A percentile compares a stretch with the other conserved stretches of the same genome.
Evolutionary conservation across 2,329 filamentous ascomycete species (phyloP).

Genomic region (Sporothrix dimorphospora): DNA sequence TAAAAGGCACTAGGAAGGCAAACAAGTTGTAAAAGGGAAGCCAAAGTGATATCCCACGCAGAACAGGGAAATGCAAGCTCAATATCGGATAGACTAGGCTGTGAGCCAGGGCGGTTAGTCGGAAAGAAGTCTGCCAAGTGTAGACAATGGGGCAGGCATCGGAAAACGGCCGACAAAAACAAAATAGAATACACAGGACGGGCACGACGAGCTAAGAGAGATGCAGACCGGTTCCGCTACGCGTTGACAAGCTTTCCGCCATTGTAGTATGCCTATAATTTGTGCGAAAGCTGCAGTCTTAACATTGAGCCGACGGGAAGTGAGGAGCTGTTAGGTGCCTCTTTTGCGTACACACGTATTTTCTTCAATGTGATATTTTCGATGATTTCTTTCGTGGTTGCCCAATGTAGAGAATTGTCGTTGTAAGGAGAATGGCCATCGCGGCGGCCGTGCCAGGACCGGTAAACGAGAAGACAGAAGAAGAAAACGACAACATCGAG

Average conservation of each 20-base stretch:
- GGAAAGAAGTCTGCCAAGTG: background rate
- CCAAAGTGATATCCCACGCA: background rate
- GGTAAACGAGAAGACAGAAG: background rate
- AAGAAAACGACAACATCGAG: background rate
- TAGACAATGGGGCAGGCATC: background rate
- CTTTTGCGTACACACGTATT: background rate
- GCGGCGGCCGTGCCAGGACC: background rate
- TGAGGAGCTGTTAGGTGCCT: no score
- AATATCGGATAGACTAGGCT: background rate
- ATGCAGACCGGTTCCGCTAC: background rate
- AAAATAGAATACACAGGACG: background rate
- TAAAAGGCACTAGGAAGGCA: background rate
- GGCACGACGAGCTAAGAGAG: background rate
- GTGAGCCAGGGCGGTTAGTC: background rate
- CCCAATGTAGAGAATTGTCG: background rate
- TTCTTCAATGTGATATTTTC: background rate
- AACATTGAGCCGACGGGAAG: background rate
- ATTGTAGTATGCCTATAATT: background rate
- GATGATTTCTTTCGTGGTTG: background rate
- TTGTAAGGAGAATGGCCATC: background rate
- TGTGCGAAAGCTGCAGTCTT: background rate
- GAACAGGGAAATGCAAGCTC: background rate
- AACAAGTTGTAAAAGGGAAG: background rate
- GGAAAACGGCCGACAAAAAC: background rate
- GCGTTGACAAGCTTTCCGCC: background rate